These are phyloP conservation scores for Saururus chinensis DNA, from an alignment of 164 flowering plant genomes.

Conservation along the genomic window DNA sequence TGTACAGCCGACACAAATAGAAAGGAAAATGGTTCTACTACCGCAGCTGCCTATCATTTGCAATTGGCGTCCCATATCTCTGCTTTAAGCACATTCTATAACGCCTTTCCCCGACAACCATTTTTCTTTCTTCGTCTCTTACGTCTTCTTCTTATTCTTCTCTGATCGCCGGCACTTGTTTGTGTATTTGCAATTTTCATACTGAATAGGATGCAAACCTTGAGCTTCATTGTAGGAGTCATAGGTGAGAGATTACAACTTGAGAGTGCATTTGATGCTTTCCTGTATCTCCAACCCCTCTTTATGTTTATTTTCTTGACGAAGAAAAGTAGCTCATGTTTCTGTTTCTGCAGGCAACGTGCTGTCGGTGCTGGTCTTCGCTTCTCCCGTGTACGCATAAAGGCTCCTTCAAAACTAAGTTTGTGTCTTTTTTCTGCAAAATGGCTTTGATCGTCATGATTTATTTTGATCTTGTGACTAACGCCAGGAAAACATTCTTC, in stretches of 20 bases:
- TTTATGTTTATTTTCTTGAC: too few species aligned
- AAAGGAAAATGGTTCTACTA: too few species aligned
- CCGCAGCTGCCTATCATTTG: too few species aligned
- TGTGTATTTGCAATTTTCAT: too few species aligned
- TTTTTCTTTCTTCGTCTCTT: too few species aligned
- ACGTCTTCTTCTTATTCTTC: too few species aligned
- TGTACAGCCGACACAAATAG: too few species aligned
- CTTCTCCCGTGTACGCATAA: conserved; percentile 2
- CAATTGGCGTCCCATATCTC: background rate
- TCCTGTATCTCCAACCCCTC: too few species aligned
- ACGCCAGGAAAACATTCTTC: conserved; percentile 37
- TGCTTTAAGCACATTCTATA: too few species aligned
- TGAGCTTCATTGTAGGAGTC: conserved; percentile 2
- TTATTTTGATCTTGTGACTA: background rate
- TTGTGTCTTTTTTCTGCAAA: background rate
- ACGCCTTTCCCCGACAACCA: too few species aligned
- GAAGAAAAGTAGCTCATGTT: background rate
- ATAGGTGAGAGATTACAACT: background rate
- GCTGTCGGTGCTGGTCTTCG: background rate
- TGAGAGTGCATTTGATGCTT: background rate
- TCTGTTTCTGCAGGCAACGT: conserved; percentile 1
- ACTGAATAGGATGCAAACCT: background rate
- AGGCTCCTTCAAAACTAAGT: background rate
- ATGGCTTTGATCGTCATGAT: too few species aligned
- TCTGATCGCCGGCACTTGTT: too few species aligned